Base-by-base conservation (phyloP, 345 rosid genomes). In the Gossypium turneri region DNA sequence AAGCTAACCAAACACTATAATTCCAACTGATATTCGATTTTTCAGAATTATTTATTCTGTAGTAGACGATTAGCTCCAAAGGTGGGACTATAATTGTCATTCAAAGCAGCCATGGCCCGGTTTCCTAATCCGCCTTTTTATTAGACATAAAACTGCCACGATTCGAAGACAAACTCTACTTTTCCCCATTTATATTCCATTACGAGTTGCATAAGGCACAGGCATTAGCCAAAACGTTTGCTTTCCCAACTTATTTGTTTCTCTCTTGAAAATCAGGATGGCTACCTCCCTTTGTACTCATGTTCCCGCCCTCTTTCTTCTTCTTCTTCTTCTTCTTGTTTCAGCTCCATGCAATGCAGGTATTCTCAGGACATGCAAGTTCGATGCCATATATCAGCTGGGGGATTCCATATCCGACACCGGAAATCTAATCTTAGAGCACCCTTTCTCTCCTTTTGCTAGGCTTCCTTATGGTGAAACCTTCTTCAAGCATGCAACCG, bases 381-480 rank as follows among this genome's bases (percentile, higher is more conserved):
- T 68, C 9, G 72, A 68, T 50, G 73, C 73, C 15, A 51, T 69
- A 16, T 69, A 51, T 69, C 73, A 69, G 59, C 73, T 69, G 4
- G 73, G 73, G 1, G 73, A 69, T 69, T 51, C 73, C 9, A 17
- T 51, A 27, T 50, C 73, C 1, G 73, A 69, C 45, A 69, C 73
- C 2, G 73, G 73, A 16, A 69, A 69, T 51, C 53, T 69, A 15
- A 69, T 69, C 16, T 24, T 16, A 9, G 73, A 69, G 15, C 15
- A 69, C 22, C 73, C 73, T 51, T 69, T 16, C 16, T 25, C 44
- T 17, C 24, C 59, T 0, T 69, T 27, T 27, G 73, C 45, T 16
- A 27, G 24, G 22, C 59, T 51, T 51, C 73, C 73, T 0, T 69
- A 69, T 4, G 59, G 73, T 16, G 15, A 27, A 69, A 50, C 73